Percentiles rank a stretch among this genome's conserved stretches.
Evolutionary conservation across 352 stramenopile genomes (phyloP).

Genomic region (Aphanomyces euteiches): DNA sequence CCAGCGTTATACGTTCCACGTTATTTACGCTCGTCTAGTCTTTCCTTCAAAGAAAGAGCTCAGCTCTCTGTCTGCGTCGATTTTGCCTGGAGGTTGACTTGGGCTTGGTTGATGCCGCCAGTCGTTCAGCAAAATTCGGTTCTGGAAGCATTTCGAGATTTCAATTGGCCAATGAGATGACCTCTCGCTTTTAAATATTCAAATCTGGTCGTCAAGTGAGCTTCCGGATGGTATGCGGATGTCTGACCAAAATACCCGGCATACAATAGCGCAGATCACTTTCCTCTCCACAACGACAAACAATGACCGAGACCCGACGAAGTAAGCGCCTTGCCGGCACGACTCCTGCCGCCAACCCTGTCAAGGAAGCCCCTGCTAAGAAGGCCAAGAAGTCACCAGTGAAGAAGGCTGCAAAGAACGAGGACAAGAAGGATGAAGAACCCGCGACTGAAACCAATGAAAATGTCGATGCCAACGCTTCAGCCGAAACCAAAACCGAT

Average conservation of each 20-base stretch:
- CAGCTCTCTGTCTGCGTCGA: no score
- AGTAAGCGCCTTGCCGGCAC: slow-evolving; percentile 22
- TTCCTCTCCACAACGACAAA: not conserved
- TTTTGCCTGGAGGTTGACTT: no score
- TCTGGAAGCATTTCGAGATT: no score
- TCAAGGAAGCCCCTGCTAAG: slow-evolving; percentile 16
- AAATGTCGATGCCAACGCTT: slow-evolving; percentile 38
- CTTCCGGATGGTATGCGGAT: slow-evolving; percentile 8
- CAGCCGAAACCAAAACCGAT: slow-evolving; percentile 65
- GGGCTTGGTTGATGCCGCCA: no score
- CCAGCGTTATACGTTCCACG: no score
- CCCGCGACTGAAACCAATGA: not conserved
- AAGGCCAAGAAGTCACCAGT: slow-evolving; percentile 10
- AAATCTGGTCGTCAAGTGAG: not conserved
- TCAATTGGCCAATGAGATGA: not conserved
- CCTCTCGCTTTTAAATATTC: not conserved
- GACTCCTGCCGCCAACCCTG: not conserved
- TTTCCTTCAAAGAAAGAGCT: no score
- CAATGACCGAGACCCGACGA: slow-evolving; percentile 22
- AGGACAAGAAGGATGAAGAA: not conserved
- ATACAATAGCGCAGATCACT: not conserved
- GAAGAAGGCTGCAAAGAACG: slow-evolving; percentile 21
- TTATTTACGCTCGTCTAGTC: no score
- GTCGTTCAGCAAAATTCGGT: not conserved
- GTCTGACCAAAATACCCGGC: not conserved